Evolutionary conservation across 2,329 filamentous ascomycete genomes (phyloP).

Genomic region (Phoma herbarum): DNA sequence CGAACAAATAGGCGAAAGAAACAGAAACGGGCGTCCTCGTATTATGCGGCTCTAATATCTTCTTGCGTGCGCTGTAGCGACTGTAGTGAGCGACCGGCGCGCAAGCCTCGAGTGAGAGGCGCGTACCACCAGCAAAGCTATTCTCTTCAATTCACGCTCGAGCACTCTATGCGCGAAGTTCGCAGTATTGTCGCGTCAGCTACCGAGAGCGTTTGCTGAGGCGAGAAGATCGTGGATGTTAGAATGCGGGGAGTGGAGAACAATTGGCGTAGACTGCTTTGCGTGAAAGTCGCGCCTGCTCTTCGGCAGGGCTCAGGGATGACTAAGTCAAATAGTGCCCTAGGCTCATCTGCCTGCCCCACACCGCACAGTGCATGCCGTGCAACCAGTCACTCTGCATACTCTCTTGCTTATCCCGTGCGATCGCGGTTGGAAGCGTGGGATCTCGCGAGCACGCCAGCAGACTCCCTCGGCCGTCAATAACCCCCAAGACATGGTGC

Average conservation of each 20-base stretch:
- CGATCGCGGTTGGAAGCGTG: constrained; percentile 25
- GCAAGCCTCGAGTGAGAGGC: constrained; percentile 38
- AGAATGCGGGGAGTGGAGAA: constrained; percentile 24
- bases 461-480: constrained; percentile 10
- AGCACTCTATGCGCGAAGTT: constrained; percentile 41
- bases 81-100: constrained; percentile 31
- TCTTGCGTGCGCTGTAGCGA: constrained; percentile 32
- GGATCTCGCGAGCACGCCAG: constrained; percentile 19
- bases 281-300: constrained; percentile 18
- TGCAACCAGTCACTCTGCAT: constrained; percentile 37
- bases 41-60: constrained; percentile 41
- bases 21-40: constrained; percentile 24
- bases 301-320: neutral
- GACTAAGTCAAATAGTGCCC: constrained; percentile 1
- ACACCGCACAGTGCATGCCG: constrained; percentile 31
- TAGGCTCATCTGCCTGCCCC: constrained; percentile 31
- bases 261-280: constrained; percentile 3
- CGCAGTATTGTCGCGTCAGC: constrained; percentile 28
- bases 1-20: constrained; percentile 23
- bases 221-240: constrained; percentile 22
- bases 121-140: constrained; percentile 43
- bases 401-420: constrained; percentile 26
- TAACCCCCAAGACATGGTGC: constrained; percentile 41
- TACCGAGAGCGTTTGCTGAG: constrained; percentile 24
- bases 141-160: constrained; percentile 28